phyloP scores from a whole-genome alignment of 2,329 filamentous ascomycete genomes.

The Trichoderma guizhouense region DNA sequence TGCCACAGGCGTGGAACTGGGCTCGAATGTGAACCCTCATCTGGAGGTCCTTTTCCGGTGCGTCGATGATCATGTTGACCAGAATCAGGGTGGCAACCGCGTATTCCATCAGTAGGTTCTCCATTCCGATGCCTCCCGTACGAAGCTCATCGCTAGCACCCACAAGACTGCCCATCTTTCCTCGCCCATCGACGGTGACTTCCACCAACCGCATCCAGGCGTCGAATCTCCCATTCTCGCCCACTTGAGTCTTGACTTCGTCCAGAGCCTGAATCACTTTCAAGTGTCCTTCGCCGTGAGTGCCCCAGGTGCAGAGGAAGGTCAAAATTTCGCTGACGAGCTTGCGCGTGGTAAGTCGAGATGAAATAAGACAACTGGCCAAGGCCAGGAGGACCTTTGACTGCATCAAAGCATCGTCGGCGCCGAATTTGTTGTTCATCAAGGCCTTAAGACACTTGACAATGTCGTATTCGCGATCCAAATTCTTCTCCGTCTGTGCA shows the following conservation, averaged over 20 bases:
- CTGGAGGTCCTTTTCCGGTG: conserved; percentile 83
- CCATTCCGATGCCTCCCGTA: conserved; percentile 95
- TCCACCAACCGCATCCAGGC: conserved; percentile 98
- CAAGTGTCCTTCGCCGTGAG: conserved; percentile 77
- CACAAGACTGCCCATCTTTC: conserved; percentile 97
- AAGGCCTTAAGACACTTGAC: conserved; percentile 95
- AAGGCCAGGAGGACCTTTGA: conserved; percentile 87
- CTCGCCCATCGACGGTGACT: conserved; percentile 92
- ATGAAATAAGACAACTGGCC: conserved; percentile 80
- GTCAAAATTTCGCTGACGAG: conserved; percentile 94
- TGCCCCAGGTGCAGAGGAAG: conserved; percentile 91
- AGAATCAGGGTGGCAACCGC: conserved; percentile 91
- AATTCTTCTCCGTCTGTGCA: conserved; percentile 66
- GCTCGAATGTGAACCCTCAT: conserved; percentile 90
- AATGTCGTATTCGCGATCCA: conserved; percentile 94
- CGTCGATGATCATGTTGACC: conserved; percentile 95
- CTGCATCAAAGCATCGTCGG: conserved; percentile 88
- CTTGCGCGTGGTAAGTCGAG: conserved; percentile 86
- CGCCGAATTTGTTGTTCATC: conserved; percentile 99
- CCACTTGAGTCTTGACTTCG: conserved; percentile 79
- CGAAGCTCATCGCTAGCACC: conserved; percentile 95
- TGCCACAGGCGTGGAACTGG: conserved; percentile 92
- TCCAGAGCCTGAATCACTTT: conserved; percentile 95
- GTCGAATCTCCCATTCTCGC: conserved; percentile 93
- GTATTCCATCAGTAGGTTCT: conserved; percentile 99